Evolutionary conservation across 1,284 basidiomycete genomes (phyloP).

Genomic region (Rhodofomes roseus): DNA sequence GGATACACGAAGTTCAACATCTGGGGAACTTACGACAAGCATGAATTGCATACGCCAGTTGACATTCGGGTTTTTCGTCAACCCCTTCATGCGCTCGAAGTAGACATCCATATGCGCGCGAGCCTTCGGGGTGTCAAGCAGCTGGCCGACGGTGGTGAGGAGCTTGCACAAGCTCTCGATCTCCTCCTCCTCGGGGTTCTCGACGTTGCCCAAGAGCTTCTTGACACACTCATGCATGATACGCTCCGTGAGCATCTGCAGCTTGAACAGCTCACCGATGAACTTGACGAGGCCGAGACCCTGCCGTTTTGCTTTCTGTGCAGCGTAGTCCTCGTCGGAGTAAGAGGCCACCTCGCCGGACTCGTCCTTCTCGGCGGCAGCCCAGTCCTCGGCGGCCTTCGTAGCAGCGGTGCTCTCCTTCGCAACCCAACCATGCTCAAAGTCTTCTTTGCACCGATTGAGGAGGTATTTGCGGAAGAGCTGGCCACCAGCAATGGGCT

Average conservation of each 20-base stretch:
- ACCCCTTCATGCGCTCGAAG: constrained; percentile 85
- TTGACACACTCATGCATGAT: constrained; percentile 94
- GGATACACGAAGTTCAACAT: not conserved
- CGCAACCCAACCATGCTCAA: constrained; percentile 85
- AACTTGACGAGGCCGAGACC: constrained; percentile 97
- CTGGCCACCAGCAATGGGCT: constrained; percentile 83
- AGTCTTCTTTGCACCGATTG: constrained; percentile 74
- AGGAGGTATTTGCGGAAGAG: constrained; percentile 77
- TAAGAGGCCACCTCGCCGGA: constrained; percentile 67
- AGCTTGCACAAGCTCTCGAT: constrained; percentile 95
- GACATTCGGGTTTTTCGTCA: constrained; percentile 72
- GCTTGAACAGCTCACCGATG: constrained; percentile 97
- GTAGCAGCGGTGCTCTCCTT: constrained; percentile 32
- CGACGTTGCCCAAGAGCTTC: constrained; percentile 88
- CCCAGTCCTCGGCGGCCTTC: constrained; percentile 49
- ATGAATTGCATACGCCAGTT: constrained; percentile 91
- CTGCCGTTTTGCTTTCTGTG: constrained; percentile 95
- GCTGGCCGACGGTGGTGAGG: constrained; percentile 81
- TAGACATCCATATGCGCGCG: constrained; percentile 88
- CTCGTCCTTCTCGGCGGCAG: constrained; percentile 53
- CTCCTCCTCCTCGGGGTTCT: constrained; percentile 96
- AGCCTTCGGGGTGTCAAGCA: constrained; percentile 79
- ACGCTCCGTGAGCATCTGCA: constrained; percentile 53
- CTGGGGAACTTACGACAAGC: constrained; percentile 69
- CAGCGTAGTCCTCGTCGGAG: constrained; percentile 95